phyloP scores from a whole-genome alignment of 2,329 filamentous ascomycete species.

The Sclerotinia borealis region DNA sequence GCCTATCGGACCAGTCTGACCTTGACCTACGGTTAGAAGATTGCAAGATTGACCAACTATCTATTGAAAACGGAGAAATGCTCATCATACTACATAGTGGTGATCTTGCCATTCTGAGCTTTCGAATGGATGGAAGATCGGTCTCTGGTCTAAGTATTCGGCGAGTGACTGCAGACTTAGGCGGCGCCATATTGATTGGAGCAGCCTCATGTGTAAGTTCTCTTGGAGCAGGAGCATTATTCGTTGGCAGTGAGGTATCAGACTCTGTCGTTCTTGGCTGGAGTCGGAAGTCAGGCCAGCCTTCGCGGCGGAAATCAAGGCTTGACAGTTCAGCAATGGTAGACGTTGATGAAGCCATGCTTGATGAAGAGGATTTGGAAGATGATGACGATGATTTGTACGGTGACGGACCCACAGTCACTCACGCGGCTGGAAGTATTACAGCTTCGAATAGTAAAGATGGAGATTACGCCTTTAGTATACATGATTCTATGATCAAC shows the following conservation, averaged over 20 bases:
- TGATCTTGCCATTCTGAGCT: slow-evolving; percentile 66
- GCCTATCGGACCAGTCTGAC: slow-evolving; percentile 78
- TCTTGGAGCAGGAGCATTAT: slow-evolving; percentile 64
- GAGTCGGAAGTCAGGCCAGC: slow-evolving; percentile 57
- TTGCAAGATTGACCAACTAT: slow-evolving; percentile 70
- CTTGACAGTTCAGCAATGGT: slow-evolving; percentile 38
- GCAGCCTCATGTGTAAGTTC: slow-evolving; percentile 63
- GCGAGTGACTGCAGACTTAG: slow-evolving; percentile 54
- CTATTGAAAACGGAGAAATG: slow-evolving; percentile 72
- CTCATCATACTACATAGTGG: slow-evolving; percentile 77
- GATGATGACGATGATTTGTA: slow-evolving; percentile 57
- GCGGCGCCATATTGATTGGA: slow-evolving; percentile 55
- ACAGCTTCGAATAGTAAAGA: slow-evolving; percentile 39
- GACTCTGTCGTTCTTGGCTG: slow-evolving; percentile 81
- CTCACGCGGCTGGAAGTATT: slow-evolving; percentile 33
- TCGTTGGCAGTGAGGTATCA: slow-evolving; percentile 77
- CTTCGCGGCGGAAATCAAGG: slow-evolving; percentile 58
- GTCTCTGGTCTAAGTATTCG: slow-evolving; percentile 80
- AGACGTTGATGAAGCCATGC: slow-evolving; percentile 51
- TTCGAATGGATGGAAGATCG: slow-evolving; percentile 83
- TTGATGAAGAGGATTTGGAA: slow-evolving; percentile 44
- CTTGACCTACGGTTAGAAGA: slow-evolving; percentile 75
- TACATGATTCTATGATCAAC: slow-evolving; percentile 72
- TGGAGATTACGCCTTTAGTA: slow-evolving; percentile 64
- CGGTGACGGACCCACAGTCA: slow-evolving; percentile 46